Evolutionary conservation across 768 basidiomycete species (phyloP).

Genomic region (Mycena indigotica): DNA sequence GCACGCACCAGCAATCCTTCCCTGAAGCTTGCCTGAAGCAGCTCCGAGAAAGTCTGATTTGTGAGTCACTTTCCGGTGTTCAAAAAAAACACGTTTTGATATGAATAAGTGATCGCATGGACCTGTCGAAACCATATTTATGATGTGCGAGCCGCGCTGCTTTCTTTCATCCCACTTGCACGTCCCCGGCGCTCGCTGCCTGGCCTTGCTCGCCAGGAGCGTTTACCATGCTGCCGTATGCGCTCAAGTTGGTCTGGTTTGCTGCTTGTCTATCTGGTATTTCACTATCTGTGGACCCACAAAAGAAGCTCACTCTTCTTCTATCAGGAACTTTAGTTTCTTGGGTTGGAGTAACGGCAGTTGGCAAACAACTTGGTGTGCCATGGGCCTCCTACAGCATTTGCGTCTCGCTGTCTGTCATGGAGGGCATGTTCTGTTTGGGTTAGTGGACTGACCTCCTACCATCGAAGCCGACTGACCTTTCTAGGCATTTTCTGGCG

Average conservation of each 20-base stretch:
- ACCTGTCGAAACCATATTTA: no score
- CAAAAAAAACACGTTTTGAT: background rate
- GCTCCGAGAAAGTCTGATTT: background rate
- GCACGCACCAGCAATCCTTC: background rate
- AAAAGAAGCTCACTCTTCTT: background rate
- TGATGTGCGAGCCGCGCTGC: background rate
- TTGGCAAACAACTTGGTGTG: slow-evolving; percentile 1
- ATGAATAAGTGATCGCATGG: background rate
- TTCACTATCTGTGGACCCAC: background rate
- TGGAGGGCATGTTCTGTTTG: slow-evolving; percentile 6
- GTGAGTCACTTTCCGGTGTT: background rate
- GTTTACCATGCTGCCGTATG: slow-evolving; percentile 17
- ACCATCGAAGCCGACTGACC: background rate
- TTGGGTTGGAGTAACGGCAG: background rate
- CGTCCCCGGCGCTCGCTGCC: background rate
- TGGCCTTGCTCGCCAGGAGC: slow-evolving; percentile 10
- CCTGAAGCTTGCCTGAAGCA: background rate
- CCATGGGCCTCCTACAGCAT: background rate
- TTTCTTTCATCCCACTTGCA: background rate
- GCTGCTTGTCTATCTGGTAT: slow-evolving; percentile 1
- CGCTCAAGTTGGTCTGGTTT: slow-evolving; percentile 19
- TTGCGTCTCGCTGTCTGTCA: slow-evolving; percentile 4
- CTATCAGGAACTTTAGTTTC: slow-evolving; percentile 8
- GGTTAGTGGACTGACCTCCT: background rate
- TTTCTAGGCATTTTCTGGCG: slow-evolving; percentile 59